phyloP scores from a whole-genome alignment of 1,139 yeast species.

The Hyphopichia pseudoburtonii region DNA sequence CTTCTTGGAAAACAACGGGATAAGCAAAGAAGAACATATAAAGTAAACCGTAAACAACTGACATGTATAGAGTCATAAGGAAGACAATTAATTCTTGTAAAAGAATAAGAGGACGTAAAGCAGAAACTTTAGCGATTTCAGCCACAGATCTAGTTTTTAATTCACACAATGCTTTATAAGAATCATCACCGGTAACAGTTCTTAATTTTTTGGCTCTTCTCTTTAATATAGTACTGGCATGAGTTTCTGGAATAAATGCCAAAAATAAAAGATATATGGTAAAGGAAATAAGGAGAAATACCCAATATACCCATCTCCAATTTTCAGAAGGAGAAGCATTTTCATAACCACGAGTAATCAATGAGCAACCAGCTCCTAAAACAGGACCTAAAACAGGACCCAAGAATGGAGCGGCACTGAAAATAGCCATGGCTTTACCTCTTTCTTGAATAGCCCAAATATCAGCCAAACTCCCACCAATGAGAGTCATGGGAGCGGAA shows the following conservation, averaged over 20 bases:
- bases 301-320: conserved; percentile 82
- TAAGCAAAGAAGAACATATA: conserved; percentile 65
- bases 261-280: conserved; percentile 41
- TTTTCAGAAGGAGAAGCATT: too few relatives aligned
- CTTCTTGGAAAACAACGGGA: conserved; percentile 66
- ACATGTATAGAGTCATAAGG: conserved; percentile 59
- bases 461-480: conserved; percentile 79
- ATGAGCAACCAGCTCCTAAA: too few relatives aligned
- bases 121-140: conserved; percentile 47
- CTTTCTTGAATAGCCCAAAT: conserved; percentile 64
- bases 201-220: conserved; percentile 54
- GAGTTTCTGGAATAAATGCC: conserved; percentile 53
- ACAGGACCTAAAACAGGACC: conserved; percentile 62
- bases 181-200: conserved; percentile 53
- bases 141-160: conserved; percentile 39
- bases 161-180: conserved; percentile 49
- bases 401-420: conserved; percentile 68
- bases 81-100: conserved; percentile 54
- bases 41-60: conserved; percentile 56
- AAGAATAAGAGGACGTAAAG: conserved; percentile 54
- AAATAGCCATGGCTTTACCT: conserved; percentile 75
- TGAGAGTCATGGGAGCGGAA: conserved; percentile 76
- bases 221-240: conserved; percentile 54
- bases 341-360: too few relatives aligned
- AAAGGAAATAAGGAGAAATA: conserved; percentile 59